Evolutionary conservation across 2,329 filamentous ascomycete genomes (phyloP).

Genomic region (Colletotrichum sp.): DNA sequence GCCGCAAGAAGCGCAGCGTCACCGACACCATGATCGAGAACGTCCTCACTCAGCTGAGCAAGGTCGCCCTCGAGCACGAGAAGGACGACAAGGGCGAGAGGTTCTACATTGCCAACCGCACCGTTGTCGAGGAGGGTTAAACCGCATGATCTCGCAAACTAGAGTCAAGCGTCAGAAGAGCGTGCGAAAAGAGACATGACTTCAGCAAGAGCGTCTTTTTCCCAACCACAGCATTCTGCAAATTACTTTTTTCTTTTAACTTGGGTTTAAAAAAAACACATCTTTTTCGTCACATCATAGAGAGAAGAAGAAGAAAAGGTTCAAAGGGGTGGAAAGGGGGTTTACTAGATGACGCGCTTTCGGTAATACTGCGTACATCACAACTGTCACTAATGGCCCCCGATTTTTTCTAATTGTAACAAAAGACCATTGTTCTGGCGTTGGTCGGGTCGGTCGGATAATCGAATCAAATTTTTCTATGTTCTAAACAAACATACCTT

Average conservation of each 20-base stretch:
- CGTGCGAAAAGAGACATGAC: background rate
- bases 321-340: background rate
- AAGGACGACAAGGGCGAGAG: slow-evolving; percentile 43
- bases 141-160: background rate
- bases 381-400: slow-evolving; percentile 9
- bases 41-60: slow-evolving; percentile 64
- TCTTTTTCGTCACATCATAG: background rate
- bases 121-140: slow-evolving; percentile 23
- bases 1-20: slow-evolving; percentile 61
- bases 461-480: background rate
- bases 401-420: background rate
- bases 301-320: background rate
- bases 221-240: background rate
- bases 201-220: background rate
- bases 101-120: slow-evolving; percentile 22
- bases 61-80: slow-evolving; percentile 66
- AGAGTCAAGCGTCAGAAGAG: background rate
- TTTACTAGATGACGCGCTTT: background rate
- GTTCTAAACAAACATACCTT: background rate
- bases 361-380: background rate
- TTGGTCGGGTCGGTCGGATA: slow-evolving; percentile 9
- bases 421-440: slow-evolving; percentile 13
- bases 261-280: background rate
- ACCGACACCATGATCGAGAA: slow-evolving; percentile 25
- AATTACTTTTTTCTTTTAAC: background rate